These are phyloP conservation scores for Ogataea sp. DNA, from an alignment of 805 yeast species.

Conservation along the genomic window DNA sequence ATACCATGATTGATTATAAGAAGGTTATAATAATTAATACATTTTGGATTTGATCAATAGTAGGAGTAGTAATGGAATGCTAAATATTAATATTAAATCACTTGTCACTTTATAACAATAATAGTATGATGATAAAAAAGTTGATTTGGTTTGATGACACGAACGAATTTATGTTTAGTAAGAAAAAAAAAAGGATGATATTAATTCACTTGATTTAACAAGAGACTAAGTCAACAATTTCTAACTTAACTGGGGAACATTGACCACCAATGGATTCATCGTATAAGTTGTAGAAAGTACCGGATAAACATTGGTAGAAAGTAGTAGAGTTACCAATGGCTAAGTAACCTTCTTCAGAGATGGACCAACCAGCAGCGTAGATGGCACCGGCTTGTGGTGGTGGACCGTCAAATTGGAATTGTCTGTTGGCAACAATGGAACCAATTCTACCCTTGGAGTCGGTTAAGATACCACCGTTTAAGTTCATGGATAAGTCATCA, in stretches of 20 bases:
- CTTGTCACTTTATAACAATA: not conserved
- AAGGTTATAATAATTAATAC: not conserved
- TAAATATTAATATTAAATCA: not conserved
- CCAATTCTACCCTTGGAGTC: constrained; percentile 47
- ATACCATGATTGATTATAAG: not conserved
- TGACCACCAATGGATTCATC: constrained; percentile 39
- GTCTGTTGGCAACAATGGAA: constrained; percentile 53
- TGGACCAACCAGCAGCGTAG: constrained; percentile 45
- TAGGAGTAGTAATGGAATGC: no score
- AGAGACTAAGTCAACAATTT: constrained; percentile 32
- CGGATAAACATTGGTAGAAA: constrained; percentile 49
- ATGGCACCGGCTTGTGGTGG: constrained; percentile 55
- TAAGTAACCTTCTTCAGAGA: constrained; percentile 35
- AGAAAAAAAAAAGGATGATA: no score
- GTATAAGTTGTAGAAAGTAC: constrained; percentile 52
- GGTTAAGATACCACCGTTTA: constrained; percentile 32
- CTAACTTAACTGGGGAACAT: constrained; percentile 37
- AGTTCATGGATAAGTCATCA: constrained; percentile 35
- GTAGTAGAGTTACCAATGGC: constrained; percentile 38
- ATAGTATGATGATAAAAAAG: not conserved
- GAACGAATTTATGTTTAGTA: no score
- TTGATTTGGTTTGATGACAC: no score
- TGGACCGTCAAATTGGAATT: constrained; percentile 61
- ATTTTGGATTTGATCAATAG: no score
- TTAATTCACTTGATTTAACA: constrained; percentile 15